Conservation (phyloP, 306 rosid genomes). For the Prunus persica region Prunus_persica_NCBIv2 NC_034009.1:9274001-9274500, state of each 20-base stretch:
- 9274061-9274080: slow-evolving; percentile 12
- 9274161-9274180: slow-evolving; percentile 44
- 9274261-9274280: slow-evolving; percentile 41
- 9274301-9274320: slow-evolving; percentile 32
- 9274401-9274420: neutral
- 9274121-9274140: slow-evolving; percentile 44
- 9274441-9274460: slow-evolving; percentile 1
- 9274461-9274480: neutral
- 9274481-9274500: no score
- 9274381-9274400: slow-evolving; percentile 21
- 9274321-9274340: slow-evolving; percentile 29
- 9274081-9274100: slow-evolving; percentile 32
- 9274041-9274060: neutral
- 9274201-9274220: slow-evolving; percentile 40
- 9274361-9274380: slow-evolving; percentile 15
- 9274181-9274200: slow-evolving; percentile 46
- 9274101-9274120: slow-evolving; percentile 45
- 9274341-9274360: slow-evolving; percentile 42
- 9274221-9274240: slow-evolving; percentile 55
- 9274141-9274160: slow-evolving; percentile 29
- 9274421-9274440: neutral
- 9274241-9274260: slow-evolving; percentile 43
- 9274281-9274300: slow-evolving; percentile 38
- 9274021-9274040: slow-evolving; percentile 14
- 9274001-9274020: slow-evolving; percentile 2